These are phyloP conservation scores for Mucor circinelloides DNA, from an alignment of 371 early-diverging fungal genomes.

Conservation along the genomic window DNA sequence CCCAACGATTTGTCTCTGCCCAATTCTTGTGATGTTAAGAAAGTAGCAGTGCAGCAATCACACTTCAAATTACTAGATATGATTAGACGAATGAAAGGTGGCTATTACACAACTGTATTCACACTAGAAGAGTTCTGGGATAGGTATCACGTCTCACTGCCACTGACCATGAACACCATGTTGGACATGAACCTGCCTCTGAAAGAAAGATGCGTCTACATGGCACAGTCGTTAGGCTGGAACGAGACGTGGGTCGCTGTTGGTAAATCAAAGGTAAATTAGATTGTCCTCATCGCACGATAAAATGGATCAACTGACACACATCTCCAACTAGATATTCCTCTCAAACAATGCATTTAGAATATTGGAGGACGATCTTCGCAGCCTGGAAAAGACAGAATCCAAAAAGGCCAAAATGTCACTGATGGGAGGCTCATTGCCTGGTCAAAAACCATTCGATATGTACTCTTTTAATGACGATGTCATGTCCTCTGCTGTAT, in stretches of 20 bases:
- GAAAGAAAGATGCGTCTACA: slow-evolving; percentile 54
- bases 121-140: slow-evolving; percentile 64
- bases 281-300: not conserved
- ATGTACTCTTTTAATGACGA: slow-evolving; percentile 41
- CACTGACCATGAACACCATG: slow-evolving; percentile 45
- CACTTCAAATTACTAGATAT: slow-evolving; percentile 54
- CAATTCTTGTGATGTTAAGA: slow-evolving; percentile 58
- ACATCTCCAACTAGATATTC: slow-evolving; percentile 48
- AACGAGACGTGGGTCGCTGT: slow-evolving; percentile 58
- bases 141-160: slow-evolving; percentile 64
- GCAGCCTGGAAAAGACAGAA: slow-evolving; percentile 47
- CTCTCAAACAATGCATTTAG: slow-evolving; percentile 76
- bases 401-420: slow-evolving; percentile 47
- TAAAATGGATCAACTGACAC: not conserved
- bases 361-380: slow-evolving; percentile 65
- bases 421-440: slow-evolving; percentile 9
- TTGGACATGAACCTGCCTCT: slow-evolving; percentile 39
- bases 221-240: slow-evolving; percentile 67
- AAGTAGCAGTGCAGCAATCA: slow-evolving; percentile 57
- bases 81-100: slow-evolving; percentile 45
- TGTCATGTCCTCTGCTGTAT: slow-evolving; percentile 34
- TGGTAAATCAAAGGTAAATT: slow-evolving; percentile 57
- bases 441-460: slow-evolving; percentile 31
- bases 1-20: slow-evolving; percentile 68
- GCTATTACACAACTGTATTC: slow-evolving; percentile 57